A percentile compares a stretch with the other conserved stretches of the same genome.
phyloP scores from a whole-genome alignment of 1,139 yeast genomes.

The Scheffersomyces titani region DNA sequence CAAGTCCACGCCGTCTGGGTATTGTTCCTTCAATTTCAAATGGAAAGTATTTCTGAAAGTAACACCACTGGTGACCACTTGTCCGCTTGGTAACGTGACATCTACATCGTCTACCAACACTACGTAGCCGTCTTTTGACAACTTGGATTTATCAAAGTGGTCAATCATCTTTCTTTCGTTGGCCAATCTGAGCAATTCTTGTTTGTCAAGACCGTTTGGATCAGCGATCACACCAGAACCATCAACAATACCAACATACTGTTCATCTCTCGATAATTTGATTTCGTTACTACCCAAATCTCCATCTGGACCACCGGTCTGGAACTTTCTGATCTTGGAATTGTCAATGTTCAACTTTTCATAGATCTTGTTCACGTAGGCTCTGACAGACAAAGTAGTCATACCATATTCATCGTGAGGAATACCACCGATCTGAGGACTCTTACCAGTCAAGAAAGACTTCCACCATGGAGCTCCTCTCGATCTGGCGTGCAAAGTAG shows the following conservation, averaged over 20 bases:
- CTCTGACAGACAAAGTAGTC: conserved; percentile 94
- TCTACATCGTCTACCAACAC: conserved; percentile 88
- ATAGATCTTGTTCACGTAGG: conserved; percentile 87
- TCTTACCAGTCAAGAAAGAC: conserved; percentile 95
- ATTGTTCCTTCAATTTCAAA: conserved; percentile 64
- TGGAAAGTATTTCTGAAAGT: conserved; percentile 94
- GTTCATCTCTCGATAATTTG: conserved; percentile 76
- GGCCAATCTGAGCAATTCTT: conserved; percentile 79
- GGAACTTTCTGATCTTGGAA: conserved; percentile 69
- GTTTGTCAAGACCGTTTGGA: conserved; percentile 82
- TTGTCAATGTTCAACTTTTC: conserved; percentile 68
- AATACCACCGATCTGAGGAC: conserved; percentile 91
- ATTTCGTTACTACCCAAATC: conserved; percentile 97
- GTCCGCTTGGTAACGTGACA: conserved; percentile 75
- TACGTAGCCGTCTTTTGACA: conserved; percentile 75
- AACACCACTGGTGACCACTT: conserved; percentile 76
- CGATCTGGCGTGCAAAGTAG: conserved; percentile 89
- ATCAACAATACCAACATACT: conserved; percentile 86
- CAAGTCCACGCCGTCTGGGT: conserved; percentile 61
- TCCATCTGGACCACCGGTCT: conserved; percentile 99
- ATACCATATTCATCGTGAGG: conserved; percentile 98
- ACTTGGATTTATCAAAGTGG: conserved; percentile 63
- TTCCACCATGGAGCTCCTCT: conserved; percentile 99
- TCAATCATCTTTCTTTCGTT: conserved; percentile 74
- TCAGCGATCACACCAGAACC: conserved; percentile 96